Evolutionary conservation across 345 rosid genomes (phyloP).

Genomic region (Syzygium grande): DNA sequence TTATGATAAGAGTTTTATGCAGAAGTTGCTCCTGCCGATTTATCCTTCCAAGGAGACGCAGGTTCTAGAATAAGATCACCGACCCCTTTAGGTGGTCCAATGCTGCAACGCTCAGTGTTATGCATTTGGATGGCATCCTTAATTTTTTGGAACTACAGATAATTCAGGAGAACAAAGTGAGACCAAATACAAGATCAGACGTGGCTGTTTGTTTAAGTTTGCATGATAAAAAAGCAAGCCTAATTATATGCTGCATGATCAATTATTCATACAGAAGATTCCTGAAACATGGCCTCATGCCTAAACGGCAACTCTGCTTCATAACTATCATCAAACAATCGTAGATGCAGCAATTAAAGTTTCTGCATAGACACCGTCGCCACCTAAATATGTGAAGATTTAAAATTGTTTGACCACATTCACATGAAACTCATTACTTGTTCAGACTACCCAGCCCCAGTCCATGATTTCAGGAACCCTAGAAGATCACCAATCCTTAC

Average conservation of each 20-base stretch:
- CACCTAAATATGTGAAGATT: background rate
- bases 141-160: conserved; percentile 78
- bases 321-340: background rate
- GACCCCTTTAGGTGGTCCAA: conserved; percentile 45
- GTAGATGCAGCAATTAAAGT: background rate
- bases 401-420: background rate
- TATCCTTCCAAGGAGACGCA: conserved; percentile 19
- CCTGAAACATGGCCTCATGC: background rate
- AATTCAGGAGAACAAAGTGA: background rate
- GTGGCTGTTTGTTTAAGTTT: background rate
- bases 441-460: background rate
- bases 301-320: background rate
- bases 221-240: background rate
- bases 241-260: background rate
- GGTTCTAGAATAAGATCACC: conserved; percentile 52
- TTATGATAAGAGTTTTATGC: background rate
- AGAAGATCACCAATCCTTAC: background rate
- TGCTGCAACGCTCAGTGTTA: conserved; percentile 51
- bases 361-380: background rate
- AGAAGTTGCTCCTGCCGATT: background rate
- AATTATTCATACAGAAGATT: background rate
- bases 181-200: background rate
- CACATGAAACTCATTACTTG: background rate
- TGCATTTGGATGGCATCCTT: conserved; percentile 72
- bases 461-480: background rate